Evolutionary conservation across 345 rosid species (phyloP).

Genomic region (Eucalyptus camaldulensis): DNA sequence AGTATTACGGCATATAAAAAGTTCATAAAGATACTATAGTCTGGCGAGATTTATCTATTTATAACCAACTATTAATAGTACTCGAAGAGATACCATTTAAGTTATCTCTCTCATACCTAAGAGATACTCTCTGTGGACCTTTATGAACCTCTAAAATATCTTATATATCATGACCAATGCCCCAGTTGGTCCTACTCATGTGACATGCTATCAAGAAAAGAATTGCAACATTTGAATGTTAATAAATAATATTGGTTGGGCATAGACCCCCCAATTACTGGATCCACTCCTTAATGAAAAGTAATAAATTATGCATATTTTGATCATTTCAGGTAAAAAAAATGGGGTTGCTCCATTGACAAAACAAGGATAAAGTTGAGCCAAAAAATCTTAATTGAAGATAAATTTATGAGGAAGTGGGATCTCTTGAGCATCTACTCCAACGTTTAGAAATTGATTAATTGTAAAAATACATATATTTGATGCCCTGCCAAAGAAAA

Average conservation of each 20-base stretch:
- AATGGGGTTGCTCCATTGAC: not conserved
- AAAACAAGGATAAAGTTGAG: not conserved
- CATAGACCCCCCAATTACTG: not conserved
- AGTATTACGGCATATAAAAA: too few species aligned
- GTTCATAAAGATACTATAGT: too few species aligned
- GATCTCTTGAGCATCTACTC: not conserved
- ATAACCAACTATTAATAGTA: not conserved
- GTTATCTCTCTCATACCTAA: not conserved
- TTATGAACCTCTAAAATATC: not conserved
- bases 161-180: not conserved
- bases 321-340: not conserved
- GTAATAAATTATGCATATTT: not conserved
- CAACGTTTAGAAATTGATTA: not conserved
- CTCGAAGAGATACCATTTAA: rapidly evolving
- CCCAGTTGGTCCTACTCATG: not conserved
- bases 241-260: not conserved
- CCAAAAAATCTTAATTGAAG: not conserved
- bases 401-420: too few species aligned
- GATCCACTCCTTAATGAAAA: not conserved
- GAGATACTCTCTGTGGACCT: not conserved
- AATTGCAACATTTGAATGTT: not conserved
- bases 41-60: too few species aligned
- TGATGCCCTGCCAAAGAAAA: not conserved
- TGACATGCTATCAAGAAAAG: not conserved
- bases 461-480: not conserved